Conservation (phyloP, 306 rosid genomes). For the Hippophae rhamnoides region DNA sequence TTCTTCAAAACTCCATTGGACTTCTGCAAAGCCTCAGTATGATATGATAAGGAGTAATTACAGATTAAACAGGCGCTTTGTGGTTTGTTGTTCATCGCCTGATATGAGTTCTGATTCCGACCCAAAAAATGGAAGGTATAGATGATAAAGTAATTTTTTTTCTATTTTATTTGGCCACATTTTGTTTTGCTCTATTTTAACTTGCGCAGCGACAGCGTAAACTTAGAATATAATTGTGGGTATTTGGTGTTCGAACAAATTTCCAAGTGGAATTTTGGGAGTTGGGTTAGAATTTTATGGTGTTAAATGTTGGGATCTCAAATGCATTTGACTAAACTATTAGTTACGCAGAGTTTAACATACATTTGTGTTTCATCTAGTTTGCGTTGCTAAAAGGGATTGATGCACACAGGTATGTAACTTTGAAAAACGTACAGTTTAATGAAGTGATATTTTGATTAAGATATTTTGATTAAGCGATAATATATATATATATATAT, state of each 20-base stretch:
- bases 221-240: not conserved
- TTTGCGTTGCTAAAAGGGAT: too few relatives aligned
- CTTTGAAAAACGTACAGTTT: too few relatives aligned
- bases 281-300: not conserved
- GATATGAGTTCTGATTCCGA: conserved; percentile 25
- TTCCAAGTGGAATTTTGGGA: not conserved
- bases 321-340: too few relatives aligned
- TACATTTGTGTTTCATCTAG: not conserved
- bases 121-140: conserved; percentile 28
- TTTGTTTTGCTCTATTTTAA: not conserved
- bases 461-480: too few relatives aligned
- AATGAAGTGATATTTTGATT: too few relatives aligned
- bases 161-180: not conserved
- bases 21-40: conserved; percentile 14
- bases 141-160: not conserved
- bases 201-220: not conserved
- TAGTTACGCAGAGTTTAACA: not conserved
- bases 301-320: not conserved
- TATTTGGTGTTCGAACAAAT: conserved; percentile 11
- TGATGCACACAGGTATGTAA: too few relatives aligned
- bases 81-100: conserved; percentile 25
- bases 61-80: conserved; percentile 9
- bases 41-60: conserved; percentile 6
- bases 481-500: too few relatives aligned
- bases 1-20: conserved; percentile 13